Evolutionary conservation across 495 filamentous ascomycete species (phyloP).

Genomic region (Symbiotaphrina buchneri): DNA sequence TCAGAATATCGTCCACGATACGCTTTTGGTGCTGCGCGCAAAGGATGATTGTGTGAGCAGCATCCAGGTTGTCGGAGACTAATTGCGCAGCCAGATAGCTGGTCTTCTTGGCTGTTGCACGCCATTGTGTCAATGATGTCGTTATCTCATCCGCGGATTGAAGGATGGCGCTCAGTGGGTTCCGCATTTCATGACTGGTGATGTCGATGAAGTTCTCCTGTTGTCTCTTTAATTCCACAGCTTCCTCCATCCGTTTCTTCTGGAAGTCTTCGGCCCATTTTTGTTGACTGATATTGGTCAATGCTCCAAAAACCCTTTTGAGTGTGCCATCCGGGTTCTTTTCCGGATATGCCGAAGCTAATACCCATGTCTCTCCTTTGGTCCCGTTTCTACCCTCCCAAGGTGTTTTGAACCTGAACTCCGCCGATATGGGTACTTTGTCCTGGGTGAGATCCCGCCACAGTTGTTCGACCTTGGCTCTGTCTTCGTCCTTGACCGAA

Average conservation of each 20-base stretch:
- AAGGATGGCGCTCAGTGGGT: conserved; percentile 59
- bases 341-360: conserved; percentile 50
- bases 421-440: conserved; percentile 30
- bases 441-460: conserved; percentile 36
- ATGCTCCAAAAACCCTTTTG: conserved; percentile 43
- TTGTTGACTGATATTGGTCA: conserved; percentile 20
- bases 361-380: conserved; percentile 40
- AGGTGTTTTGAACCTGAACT: conserved; percentile 43
- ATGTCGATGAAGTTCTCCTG: conserved; percentile 81
- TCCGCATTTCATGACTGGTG: conserved; percentile 73
- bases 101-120: conserved; percentile 4
- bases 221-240: conserved; percentile 22
- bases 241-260: conserved; percentile 27
- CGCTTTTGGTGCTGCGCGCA: conserved; percentile 61
- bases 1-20: conserved; percentile 62
- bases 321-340: conserved; percentile 27
- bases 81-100: conserved; percentile 14
- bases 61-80: conserved; percentile 39
- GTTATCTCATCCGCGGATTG: conserved; percentile 65
- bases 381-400: conserved; percentile 34
- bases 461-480: conserved; percentile 21
- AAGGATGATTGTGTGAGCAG: conserved; percentile 49
- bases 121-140: conserved; percentile 23
- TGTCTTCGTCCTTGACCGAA: conserved; percentile 36
- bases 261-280: conserved; percentile 36